Evolutionary conservation across 257 asterid genomes (phyloP), one percentile per base, ranked within the genome.

Genomic region (Salvia miltiorrhiza): DNA sequence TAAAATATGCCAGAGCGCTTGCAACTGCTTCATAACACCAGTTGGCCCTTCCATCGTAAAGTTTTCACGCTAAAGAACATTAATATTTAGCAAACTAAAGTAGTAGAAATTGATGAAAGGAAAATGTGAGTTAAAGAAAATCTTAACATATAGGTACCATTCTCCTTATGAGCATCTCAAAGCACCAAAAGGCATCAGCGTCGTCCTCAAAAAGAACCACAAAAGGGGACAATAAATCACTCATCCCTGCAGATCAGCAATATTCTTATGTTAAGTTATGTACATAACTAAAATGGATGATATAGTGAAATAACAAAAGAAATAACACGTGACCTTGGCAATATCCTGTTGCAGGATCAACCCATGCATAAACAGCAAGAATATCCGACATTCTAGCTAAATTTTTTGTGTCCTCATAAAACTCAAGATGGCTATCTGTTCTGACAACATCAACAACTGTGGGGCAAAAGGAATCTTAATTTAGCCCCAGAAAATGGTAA

Each of bases 151-250:
- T 49, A 64, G 10, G 37, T 87, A 93, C 98, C 97, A 83, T 87
- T 84, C 97, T 87, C 84, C 98, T 81, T 73, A 93, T 67, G 78
- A 93, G 98, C 98, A 90, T 93, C 86, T 93, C 98, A 72, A 93
- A 93, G 87, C 98, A 93, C 98, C 98, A 93, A 79, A 93, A 93
- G 37, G 98, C 98, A 87, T 93, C 98, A 2, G 98, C 97, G 75
- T 93, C 81, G 77, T 93, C 98, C 78, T 90, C 98, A 67, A 90
- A 93, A 57, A 93, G 98, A 73, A 93, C 97, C 69, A 93, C 90
- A 79, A 93, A 93, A 72, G 98, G 98, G 79, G 98, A 93, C 65
- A 93, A 78, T 73, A 93, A 80, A 84, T 93, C 98, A 65, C 98
- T 93, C 98, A 93, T 93, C 63, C 98, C 98, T 93, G 79, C 61